phyloP scores from a whole-genome alignment of 495 filamentous ascomycete species.

The Penicillium argentinense region DNA sequence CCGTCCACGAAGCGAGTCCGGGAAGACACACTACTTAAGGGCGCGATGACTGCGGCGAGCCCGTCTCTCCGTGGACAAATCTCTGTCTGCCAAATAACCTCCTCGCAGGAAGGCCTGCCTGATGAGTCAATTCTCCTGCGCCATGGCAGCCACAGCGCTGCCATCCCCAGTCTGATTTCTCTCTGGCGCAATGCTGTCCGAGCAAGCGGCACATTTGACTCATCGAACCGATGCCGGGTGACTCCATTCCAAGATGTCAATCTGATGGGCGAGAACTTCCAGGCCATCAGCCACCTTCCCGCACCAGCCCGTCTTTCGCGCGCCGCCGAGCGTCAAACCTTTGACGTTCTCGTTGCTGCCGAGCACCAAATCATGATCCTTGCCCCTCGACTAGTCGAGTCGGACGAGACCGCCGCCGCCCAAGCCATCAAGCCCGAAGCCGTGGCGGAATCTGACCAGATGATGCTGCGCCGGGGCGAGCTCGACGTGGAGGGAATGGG shows the following conservation, averaged over 20 bases:
- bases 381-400: constrained; percentile 40
- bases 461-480: constrained; percentile 44
- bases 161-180: constrained; percentile 63
- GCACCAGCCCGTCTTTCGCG: constrained; percentile 30
- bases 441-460: constrained; percentile 38
- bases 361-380: constrained; percentile 64
- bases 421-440: constrained; percentile 20
- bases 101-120: constrained; percentile 45
- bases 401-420: constrained; percentile 12
- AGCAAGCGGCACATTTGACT: constrained; percentile 55
- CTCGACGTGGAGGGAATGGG: constrained; percentile 56
- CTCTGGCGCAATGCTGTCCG: constrained; percentile 68
- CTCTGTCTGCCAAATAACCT: constrained; percentile 51
- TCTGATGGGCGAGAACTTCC: constrained; percentile 66
- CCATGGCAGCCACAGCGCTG: constrained; percentile 59
- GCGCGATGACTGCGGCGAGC: constrained; percentile 28
- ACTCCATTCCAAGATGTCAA: constrained; percentile 50
- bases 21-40: constrained; percentile 56
- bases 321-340: constrained; percentile 43
- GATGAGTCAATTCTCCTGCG: constrained; percentile 71
- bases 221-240: constrained; percentile 46
- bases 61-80: constrained; percentile 62
- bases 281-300: constrained; percentile 56
- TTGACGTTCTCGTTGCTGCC: constrained; percentile 62
- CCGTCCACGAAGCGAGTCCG: constrained; percentile 70